Evolutionary conservation across 1,139 yeast genomes (phyloP).

Genomic region (Geotrichum cucujoidarum): DNA sequence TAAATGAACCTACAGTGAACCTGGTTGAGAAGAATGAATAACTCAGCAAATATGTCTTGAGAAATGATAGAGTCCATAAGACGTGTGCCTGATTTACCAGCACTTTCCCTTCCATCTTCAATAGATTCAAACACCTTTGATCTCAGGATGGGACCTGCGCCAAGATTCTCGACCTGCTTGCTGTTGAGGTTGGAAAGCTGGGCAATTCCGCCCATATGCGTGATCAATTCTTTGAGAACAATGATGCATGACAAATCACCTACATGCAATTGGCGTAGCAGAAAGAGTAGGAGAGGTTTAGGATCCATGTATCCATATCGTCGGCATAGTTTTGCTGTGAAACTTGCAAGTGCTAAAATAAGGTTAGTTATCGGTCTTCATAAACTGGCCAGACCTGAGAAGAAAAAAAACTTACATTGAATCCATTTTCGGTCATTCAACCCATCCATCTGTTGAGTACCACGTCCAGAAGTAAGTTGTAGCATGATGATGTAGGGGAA

Average conservation of each 20-base stretch:
- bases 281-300: constrained; percentile 47
- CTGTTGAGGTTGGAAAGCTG: constrained; percentile 59
- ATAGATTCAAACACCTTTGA: constrained; percentile 57
- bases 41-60: constrained; percentile 51
- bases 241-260: constrained; percentile 62
- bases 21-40: constrained; percentile 59
- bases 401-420: constrained; percentile 38
- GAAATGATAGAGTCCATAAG: constrained; percentile 48
- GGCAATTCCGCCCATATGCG: constrained; percentile 80
- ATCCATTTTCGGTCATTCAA: constrained; percentile 81
- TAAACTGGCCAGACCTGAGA: constrained; percentile 40
- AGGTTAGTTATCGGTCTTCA: background rate
- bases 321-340: constrained; percentile 38
- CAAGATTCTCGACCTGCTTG: constrained; percentile 61
- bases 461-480: constrained; percentile 66
- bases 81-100: constrained; percentile 46
- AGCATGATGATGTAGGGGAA: constrained; percentile 68
- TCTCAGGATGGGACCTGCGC: constrained; percentile 58
- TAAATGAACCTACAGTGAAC: constrained; percentile 37
- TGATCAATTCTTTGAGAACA: constrained; percentile 62
- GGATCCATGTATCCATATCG: constrained; percentile 35
- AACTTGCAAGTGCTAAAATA: constrained; percentile 38
- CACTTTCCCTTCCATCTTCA: constrained; percentile 44
- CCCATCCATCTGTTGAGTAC: constrained; percentile 72
- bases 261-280: constrained; percentile 60